Evolutionary conservation across 768 basidiomycete genomes (phyloP).

Genomic region (Phaeotremella fagi): DNA sequence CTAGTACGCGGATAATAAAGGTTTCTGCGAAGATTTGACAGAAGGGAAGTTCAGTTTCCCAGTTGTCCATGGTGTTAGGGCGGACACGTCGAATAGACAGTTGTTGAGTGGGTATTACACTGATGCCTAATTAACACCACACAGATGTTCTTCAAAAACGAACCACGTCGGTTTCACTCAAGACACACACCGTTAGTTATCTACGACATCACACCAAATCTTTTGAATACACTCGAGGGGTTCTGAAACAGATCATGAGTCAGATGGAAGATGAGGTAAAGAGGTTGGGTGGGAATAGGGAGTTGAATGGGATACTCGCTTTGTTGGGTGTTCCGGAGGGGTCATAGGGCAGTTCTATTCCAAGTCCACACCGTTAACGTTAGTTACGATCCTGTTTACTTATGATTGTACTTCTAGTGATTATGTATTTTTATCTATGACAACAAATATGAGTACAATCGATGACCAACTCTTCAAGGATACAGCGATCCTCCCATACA

Average conservation of each 20-base stretch:
- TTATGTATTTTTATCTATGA: no score
- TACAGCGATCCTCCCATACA: no score
- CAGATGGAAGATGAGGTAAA: slow-evolving; percentile 67
- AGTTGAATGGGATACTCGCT: slow-evolving; percentile 51
- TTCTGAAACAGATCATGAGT: slow-evolving; percentile 61
- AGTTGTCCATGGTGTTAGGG: slow-evolving; percentile 79
- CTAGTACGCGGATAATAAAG: slow-evolving; percentile 69
- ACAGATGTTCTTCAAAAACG: slow-evolving; percentile 85
- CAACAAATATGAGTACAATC: no score
- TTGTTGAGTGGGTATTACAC: slow-evolving; percentile 66
- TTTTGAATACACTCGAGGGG: slow-evolving; percentile 76
- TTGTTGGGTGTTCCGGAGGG: slow-evolving; percentile 51
- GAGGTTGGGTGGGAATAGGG: slow-evolving; percentile 70
- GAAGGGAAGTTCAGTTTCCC: slow-evolving; percentile 99
- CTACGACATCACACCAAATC: slow-evolving; percentile 70
- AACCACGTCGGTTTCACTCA: slow-evolving; percentile 73
- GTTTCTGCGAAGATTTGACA: slow-evolving; percentile 84
- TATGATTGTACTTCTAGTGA: no score
- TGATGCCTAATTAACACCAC: background rate
- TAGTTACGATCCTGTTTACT: no score
- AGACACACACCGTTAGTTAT: slow-evolving; percentile 72
- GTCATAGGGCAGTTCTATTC: no score
- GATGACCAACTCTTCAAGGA: no score
- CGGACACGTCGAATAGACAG: slow-evolving; percentile 69
- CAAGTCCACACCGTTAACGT: no score